Evolutionary conservation across 257 asterid genomes (phyloP).

Genomic region (Solanum pinnatisectum): DNA sequence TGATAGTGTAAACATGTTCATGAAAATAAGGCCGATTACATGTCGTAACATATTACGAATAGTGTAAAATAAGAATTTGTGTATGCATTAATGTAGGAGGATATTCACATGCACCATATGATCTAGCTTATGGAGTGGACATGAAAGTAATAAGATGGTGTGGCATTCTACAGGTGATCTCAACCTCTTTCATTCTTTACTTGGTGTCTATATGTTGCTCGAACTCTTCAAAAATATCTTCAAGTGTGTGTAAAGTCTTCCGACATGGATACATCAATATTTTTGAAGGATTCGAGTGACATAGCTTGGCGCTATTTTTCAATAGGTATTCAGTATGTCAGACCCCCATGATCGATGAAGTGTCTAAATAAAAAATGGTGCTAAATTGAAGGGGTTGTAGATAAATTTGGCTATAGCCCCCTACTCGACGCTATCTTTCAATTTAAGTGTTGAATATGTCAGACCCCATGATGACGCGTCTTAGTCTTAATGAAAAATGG

Average conservation of each 20-base stretch:
- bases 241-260: background rate
- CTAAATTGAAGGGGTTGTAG: background rate
- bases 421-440: background rate
- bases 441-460: background rate
- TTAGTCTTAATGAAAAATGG: background rate
- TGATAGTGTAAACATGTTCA: background rate
- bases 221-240: background rate
- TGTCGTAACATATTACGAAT: background rate
- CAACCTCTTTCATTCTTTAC: background rate
- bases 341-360: background rate
- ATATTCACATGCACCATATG: conserved; percentile 77
- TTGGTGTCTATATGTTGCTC: background rate
- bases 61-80: background rate
- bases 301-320: background rate
- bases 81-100: conserved; percentile 45
- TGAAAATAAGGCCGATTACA: background rate
- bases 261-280: background rate
- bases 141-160: conserved; percentile 75
- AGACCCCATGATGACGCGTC: background rate
- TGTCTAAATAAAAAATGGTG: background rate
- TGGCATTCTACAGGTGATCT: conserved; percentile 74
- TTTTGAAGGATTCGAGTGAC: background rate
- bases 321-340: background rate
- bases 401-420: background rate
- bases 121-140: conserved; percentile 56